These are phyloP conservation scores for Globisporangium viniferum DNA, from an alignment of 352 stramenopile species.

Conservation along the genomic window DNA sequence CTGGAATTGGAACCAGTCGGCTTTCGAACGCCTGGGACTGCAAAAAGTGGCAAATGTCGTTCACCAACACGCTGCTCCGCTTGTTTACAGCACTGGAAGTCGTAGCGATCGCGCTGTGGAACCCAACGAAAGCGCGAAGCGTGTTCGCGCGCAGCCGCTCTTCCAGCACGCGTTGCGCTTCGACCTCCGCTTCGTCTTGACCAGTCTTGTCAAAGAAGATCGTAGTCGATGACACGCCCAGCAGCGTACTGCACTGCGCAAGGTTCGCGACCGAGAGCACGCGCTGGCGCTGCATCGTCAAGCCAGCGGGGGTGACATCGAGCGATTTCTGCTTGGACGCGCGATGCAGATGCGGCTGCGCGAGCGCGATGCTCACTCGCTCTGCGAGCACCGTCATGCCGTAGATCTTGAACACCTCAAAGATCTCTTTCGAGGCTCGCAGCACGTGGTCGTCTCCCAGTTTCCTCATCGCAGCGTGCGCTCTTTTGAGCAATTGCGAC, in stretches of 20 bases:
- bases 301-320: constrained; percentile 30
- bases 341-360: constrained; percentile 24
- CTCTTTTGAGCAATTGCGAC: not conserved
- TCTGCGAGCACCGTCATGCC: constrained; percentile 75
- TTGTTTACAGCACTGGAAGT: constrained; percentile 22
- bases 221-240: constrained; percentile 30
- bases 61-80: constrained; percentile 32
- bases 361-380: constrained; percentile 54
- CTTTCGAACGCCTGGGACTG: constrained; percentile 8
- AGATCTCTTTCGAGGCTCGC: constrained; percentile 56
- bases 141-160: constrained; percentile 53
- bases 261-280: constrained; percentile 63
- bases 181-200: constrained; percentile 1
- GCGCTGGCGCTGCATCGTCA: constrained; percentile 55
- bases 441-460: constrained; percentile 43
- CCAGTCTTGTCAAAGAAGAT: constrained; percentile 12
- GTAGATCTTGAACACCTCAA: constrained; percentile 83
- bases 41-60: constrained; percentile 33
- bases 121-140: constrained; percentile 68
- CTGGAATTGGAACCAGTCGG: constrained; percentile 20
- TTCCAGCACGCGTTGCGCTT: constrained; percentile 26
- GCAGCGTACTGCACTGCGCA: constrained; percentile 32
- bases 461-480: constrained; percentile 27
- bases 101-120: constrained; percentile 53
- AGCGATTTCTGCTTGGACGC: constrained; percentile 8